Percentiles rank a stretch among this genome's conserved stretches.
These are phyloP conservation scores for Scenedesmus sp. DNA, from an alignment of 163 green algal genomes.

Conservation along the genomic window DNA sequence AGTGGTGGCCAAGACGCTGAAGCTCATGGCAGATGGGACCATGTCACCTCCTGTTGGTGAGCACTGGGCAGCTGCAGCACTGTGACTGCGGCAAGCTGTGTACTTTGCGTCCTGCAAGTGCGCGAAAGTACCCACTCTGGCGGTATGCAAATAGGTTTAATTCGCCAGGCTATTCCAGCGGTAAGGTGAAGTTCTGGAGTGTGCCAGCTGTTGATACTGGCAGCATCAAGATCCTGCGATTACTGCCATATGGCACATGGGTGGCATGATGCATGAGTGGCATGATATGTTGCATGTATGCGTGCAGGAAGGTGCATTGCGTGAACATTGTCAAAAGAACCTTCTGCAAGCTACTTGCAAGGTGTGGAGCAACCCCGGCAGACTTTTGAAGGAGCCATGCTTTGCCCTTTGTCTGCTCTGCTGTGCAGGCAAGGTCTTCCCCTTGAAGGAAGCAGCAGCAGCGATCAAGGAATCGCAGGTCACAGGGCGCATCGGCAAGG, in stretches of 20 bases:
- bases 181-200: no score
- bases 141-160: background rate
- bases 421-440: conserved; percentile 44
- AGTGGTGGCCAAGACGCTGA: conserved; percentile 43
- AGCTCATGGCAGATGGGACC: conserved; percentile 38
- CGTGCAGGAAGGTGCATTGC: no score
- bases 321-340: no score
- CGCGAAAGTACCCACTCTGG: no score
- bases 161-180: background rate
- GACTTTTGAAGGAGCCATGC: no score
- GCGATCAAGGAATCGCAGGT: conserved; percentile 28
- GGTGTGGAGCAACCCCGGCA: no score
- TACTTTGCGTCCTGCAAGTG: background rate
- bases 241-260: no score
- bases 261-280: no score
- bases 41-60: conserved; percentile 42
- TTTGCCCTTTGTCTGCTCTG: background rate
- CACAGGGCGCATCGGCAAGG: conserved; percentile 34
- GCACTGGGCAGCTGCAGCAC: background rate
- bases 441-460: conserved; percentile 6
- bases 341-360: no score
- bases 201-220: no score
- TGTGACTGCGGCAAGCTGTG: background rate
- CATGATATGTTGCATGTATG: no score
- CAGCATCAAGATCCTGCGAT: no score